Evolutionary conservation across 352 stramenopile genomes (phyloP).

Genomic region (Phytophthora rubi): DNA sequence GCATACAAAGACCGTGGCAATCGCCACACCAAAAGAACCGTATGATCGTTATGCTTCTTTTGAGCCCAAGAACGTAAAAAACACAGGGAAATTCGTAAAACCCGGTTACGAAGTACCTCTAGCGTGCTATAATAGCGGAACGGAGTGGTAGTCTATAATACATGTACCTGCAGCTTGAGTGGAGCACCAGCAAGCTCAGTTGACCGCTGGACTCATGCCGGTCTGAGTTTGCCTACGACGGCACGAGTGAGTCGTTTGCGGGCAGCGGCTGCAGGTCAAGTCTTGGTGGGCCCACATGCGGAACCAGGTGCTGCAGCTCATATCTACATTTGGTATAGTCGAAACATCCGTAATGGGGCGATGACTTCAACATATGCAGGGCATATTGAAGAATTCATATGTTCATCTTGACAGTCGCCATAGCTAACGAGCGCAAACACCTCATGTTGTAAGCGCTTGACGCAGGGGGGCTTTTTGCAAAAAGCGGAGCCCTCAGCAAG

Average conservation of each 20-base stretch:
- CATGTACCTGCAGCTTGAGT: neutral
- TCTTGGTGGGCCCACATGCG: neutral
- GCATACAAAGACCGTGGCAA: no score
- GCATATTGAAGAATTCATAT: neutral
- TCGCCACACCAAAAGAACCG: no score
- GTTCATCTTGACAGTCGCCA: neutral
- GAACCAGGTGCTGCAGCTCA: neutral
- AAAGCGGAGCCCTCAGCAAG: no score
- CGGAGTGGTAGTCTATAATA: neutral
- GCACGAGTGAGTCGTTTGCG: neutral
- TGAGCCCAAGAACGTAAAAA: no score
- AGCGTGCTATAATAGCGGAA: no score
- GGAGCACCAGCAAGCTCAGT: conserved; percentile 5
- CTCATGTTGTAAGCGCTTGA: conserved; percentile 4
- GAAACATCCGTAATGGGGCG: neutral
- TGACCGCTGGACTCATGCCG: conserved; percentile 2
- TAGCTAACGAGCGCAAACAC: conserved; percentile 9
- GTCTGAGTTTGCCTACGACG: conserved; percentile 5
- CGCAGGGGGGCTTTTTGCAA: no score
- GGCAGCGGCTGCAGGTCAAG: neutral
- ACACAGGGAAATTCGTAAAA: no score
- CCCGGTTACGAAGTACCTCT: no score
- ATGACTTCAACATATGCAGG: neutral
- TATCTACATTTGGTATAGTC: neutral
- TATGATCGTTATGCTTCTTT: no score